phyloP scores from a whole-genome alignment of 2,329 filamentous ascomycete species.

The Fusarium sp. region DNA sequence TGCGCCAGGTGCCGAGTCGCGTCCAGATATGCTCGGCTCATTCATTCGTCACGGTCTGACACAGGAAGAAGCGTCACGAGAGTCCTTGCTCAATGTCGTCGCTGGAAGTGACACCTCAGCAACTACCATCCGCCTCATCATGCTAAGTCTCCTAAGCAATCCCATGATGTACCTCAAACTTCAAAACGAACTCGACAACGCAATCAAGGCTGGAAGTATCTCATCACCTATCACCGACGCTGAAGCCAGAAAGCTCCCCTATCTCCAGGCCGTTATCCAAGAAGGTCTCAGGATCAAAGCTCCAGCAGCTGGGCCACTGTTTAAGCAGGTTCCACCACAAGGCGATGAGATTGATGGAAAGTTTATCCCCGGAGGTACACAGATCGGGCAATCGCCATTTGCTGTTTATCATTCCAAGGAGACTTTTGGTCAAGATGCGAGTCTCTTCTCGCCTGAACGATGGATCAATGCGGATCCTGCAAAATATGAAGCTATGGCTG shows the following conservation, averaged over 20 bases:
- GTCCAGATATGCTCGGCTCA: slow-evolving; percentile 52
- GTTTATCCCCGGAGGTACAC: slow-evolving; percentile 44
- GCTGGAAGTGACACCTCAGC: slow-evolving; percentile 52
- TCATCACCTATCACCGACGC: slow-evolving; percentile 36
- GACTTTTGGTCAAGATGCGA: slow-evolving; percentile 48
- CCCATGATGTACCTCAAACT: slow-evolving; percentile 58
- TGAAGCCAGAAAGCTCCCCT: slow-evolving; percentile 53
- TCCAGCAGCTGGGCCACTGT: slow-evolving; percentile 51
- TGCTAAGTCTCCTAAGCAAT: slow-evolving; percentile 62
- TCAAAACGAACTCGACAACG: slow-evolving; percentile 58
- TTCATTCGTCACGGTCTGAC: slow-evolving; percentile 51
- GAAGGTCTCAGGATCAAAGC: slow-evolving; percentile 59
- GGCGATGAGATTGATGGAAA: slow-evolving; percentile 52
- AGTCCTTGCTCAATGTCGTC: slow-evolving; percentile 48
- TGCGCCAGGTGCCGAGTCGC: neutral
- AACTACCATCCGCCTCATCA: slow-evolving; percentile 52
- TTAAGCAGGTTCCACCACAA: slow-evolving; percentile 43
- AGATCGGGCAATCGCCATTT: slow-evolving; percentile 45
- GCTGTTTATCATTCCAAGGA: slow-evolving; percentile 45
- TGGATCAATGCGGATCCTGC: slow-evolving; percentile 50
- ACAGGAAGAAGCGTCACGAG: slow-evolving; percentile 46
- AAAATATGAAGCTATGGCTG: slow-evolving; percentile 45
- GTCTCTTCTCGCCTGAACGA: slow-evolving; percentile 47
- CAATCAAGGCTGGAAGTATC: slow-evolving; percentile 51
- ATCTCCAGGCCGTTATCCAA: slow-evolving; percentile 60